Conservation (phyloP, 768 basidiomycete genomes). For the Lentinula lateritia region DNA sequence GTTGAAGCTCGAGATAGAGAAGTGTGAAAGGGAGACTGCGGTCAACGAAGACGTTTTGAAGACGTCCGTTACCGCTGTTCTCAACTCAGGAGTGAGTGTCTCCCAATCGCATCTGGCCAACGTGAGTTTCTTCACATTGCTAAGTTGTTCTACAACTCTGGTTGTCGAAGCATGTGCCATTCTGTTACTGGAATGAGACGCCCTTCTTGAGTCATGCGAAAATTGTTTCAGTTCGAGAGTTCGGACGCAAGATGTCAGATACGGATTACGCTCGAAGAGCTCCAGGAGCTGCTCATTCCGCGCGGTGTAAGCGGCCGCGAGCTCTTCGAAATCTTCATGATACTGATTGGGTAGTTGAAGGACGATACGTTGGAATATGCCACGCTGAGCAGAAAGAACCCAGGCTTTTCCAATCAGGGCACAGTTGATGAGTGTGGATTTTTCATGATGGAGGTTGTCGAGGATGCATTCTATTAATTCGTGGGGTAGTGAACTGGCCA, state of each 20-base stretch:
- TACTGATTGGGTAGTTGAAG: not conserved
- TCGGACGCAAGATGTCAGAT: not conserved
- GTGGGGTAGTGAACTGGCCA: slow-evolving; percentile 4
- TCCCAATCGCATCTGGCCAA: not conserved
- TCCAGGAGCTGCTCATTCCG: not conserved
- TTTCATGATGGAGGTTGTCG: slow-evolving; percentile 12
- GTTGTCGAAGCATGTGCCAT: not conserved
- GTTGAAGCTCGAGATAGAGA: not conserved
- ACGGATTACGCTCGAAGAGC: not conserved
- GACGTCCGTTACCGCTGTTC: not conserved
- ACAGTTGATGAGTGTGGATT: slow-evolving; percentile 6
- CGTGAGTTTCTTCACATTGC: not conserved
- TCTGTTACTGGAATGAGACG: not conserved
- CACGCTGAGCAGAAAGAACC: slow-evolving; percentile 9
- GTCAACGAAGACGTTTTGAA: not conserved
- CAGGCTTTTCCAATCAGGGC: slow-evolving; percentile 12
- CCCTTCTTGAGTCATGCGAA: not conserved
- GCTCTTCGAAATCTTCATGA: not conserved
- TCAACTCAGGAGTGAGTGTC: not conserved
- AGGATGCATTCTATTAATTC: slow-evolving; percentile 16
- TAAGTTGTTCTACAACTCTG: not conserved
- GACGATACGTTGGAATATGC: slow-evolving; percentile 10
- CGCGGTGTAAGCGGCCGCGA: not conserved
- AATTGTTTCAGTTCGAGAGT: not conserved
- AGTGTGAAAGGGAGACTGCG: not conserved